phyloP scores from a whole-genome alignment of 1,284 basidiomycete species.

The Tilletia indica region DNA sequence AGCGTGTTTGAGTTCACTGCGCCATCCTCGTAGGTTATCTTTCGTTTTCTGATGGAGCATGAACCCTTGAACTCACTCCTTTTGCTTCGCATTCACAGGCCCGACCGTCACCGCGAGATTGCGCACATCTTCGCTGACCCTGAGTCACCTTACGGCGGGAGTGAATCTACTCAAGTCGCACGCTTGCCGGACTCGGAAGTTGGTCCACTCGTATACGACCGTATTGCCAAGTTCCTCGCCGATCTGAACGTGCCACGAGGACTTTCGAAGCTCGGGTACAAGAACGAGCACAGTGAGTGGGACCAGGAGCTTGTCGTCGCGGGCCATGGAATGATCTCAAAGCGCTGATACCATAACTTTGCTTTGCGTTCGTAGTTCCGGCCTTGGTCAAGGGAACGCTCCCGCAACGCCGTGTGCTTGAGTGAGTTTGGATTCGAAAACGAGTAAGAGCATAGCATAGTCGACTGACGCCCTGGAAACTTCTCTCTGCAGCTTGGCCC shows the following conservation, averaged over 20 bases:
- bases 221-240: conserved; percentile 87
- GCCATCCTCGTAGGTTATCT: conserved; percentile 63
- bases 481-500: conserved; percentile 28
- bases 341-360: neutral
- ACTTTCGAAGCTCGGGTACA: conserved; percentile 80
- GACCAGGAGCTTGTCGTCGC: no score
- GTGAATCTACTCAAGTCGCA: conserved; percentile 47
- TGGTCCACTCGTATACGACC: conserved; percentile 78
- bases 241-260: conserved; percentile 82
- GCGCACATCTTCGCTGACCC: conserved; percentile 74
- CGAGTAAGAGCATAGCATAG: no score
- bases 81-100: conserved; percentile 65
- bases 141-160: conserved; percentile 22
- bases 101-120: conserved; percentile 83
- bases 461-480: neutral
- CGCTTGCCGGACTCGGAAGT: conserved; percentile 78
- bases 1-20: conserved; percentile 50
- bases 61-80: conserved; percentile 64
- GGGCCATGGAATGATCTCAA: no score
- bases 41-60: conserved; percentile 81
- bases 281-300: conserved; percentile 37
- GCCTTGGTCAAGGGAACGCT: conserved; percentile 78
- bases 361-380: conserved; percentile 29
- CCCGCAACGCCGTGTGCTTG: conserved; percentile 80
- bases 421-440: conserved; percentile 17